Base-by-base conservation (phyloP, 2,329 filamentous ascomycete genomes). In the Exophiala phaeomuriformis region DNA sequence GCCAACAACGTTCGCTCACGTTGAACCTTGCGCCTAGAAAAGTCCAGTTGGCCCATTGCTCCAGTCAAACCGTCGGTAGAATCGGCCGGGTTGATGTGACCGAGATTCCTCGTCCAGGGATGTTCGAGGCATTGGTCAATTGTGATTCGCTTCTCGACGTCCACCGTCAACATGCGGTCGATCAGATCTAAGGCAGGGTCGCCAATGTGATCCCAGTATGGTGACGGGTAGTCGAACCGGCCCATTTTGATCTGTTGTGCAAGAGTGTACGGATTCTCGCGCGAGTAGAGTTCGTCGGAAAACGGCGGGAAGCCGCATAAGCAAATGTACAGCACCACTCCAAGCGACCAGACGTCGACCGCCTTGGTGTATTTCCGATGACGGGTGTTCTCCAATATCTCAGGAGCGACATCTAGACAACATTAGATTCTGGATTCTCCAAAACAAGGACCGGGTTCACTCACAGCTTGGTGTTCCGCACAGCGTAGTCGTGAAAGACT, bases 251-350 rank as follows among this genome's bases (percentile, higher is more conserved):
- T 97, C 72, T 97, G 90, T 63, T 95, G 85, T 1, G 86, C 86
- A 42, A 97, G 76, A 0, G 80, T 88, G 67, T 88, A 96, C 1
- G 93, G 93, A 61, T 90, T 93, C 42, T 95, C 84, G 35, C 72
- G 72, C 1, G 83, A 84, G 71, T 84, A 88, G 0, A 97, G 81
- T 71, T 98, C 93, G 64, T 98, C 93, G 0, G 89, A 95, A 71
- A 98, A 98, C 0, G 93, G 93, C 3, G 91, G 93, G 66, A 97
- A 97, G 35, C 93, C 93, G 67, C 93, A 97, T 3, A 97, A 79
- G 67, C 90, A 96, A 64, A 97, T 97, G 71, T 97, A 98, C 28
- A 98, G 77, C 2, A 98, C 91, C 2, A 98, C 93, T n/a, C 93
- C 93, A 0, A 97, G 78, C 1, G 90, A 95, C 93, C 93, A 97